Base-by-base conservation (phyloP, 192 early-diverging fungal genomes). In the Spizellomyces sp. region DNA sequence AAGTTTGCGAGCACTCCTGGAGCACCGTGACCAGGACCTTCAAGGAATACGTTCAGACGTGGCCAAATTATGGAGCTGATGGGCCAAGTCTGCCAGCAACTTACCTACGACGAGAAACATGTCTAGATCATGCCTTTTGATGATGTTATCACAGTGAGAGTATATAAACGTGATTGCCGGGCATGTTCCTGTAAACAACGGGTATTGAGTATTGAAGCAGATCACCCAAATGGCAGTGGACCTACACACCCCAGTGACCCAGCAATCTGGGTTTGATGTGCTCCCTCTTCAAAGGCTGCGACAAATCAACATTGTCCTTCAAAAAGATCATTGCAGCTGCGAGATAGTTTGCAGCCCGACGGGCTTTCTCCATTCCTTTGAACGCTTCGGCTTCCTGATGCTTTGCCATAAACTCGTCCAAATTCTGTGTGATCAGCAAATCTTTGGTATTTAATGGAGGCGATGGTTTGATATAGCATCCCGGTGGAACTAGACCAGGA, bases 261-360 rank as follows among this genome's bases (percentile, higher is more conserved):
- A 81, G 56, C n/a, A 81, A 64, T n/a, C 80, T 43, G 12, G 48
- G 45, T 56, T 81, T 81, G 67, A 81, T 77, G 68, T 81, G 63
- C 5, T 77, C 75, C 27, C 65, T 52, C 10, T 27, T 43, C 22
- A 81, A 58, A 27, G 67, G 63, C 50, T 58, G 44, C 21, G 61
- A 36, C 22, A 74, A 21, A 19, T 75, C 62, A 9, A 67, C 47
- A 56, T 80, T 81, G 66, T 65, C 74, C 50, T 80, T 72, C 42
- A 82, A 64, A 43, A 81, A 82, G 52, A 81, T 80, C 81, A 82
- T 82, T 9, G 75, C 69, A 7, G 56, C 79, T n/a, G 79, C 81
- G 12, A 82, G 63, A 59, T 63, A 81, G 71, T 81, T 82, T 58
- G 81, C 73, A 27, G 70, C 70, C 41, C 70, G 60, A 2, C 70